Conservation (phyloP, 2,329 filamentous ascomycete genomes). For the Trichothecium roseum region DNA sequence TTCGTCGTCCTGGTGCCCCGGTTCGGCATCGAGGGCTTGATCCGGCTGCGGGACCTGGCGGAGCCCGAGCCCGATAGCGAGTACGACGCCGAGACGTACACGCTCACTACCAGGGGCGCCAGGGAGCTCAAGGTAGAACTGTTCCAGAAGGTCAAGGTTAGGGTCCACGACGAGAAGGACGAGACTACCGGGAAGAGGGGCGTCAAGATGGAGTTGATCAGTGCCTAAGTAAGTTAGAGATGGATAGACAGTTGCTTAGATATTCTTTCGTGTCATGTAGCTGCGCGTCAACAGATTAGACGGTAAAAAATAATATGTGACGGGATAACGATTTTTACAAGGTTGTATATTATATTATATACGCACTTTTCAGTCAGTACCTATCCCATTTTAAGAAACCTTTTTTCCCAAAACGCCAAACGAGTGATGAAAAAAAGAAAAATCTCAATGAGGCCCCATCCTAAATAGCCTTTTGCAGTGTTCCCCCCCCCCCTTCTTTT, state of each 20-base stretch:
- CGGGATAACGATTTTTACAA: too few species aligned
- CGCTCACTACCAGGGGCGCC: constrained; percentile 50
- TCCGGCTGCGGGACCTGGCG: constrained; percentile 74
- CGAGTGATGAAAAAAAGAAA: too few species aligned
- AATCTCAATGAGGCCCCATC: too few species aligned
- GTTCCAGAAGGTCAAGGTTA: constrained; percentile 85
- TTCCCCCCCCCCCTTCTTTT: too few species aligned
- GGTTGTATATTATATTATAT: too few species aligned
- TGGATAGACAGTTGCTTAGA: not conserved
- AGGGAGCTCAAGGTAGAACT: constrained; percentile 58
- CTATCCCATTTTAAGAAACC: too few species aligned
- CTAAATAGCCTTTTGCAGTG: too few species aligned
- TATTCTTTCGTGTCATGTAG: too few species aligned
- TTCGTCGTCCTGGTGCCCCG: constrained; percentile 93
- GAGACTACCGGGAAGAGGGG: constrained; percentile 93
- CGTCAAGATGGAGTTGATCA: constrained; percentile 63
- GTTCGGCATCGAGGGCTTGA: constrained; percentile 90
- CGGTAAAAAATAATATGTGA: too few species aligned
- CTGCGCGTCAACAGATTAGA: too few species aligned
- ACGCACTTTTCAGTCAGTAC: too few species aligned
- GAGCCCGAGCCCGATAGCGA: constrained; percentile 67
- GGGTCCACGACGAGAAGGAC: constrained; percentile 87
- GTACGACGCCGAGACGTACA: constrained; percentile 81
- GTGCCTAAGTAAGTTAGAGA: constrained; percentile 9
- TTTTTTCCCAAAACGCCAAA: too few species aligned